A percentile compares a stretch with the other conserved stretches of the same genome.
Conservation (phyloP, 495 filamentous ascomycete genomes). For the Aspergillus bertholletiae region DNA sequence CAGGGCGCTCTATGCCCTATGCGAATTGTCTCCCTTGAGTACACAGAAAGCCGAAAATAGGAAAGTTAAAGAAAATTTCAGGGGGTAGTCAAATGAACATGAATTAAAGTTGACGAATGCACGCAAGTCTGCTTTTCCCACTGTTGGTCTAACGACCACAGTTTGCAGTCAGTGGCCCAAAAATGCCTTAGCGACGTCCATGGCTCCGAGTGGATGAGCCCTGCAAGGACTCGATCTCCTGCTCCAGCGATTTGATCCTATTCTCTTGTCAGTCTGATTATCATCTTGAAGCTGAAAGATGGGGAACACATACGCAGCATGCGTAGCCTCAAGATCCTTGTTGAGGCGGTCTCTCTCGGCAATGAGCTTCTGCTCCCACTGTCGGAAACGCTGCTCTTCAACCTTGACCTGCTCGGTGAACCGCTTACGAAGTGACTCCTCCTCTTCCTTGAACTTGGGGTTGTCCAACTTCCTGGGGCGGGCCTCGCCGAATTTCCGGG, state of each 20-base stretch:
- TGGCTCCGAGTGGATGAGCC: constrained; percentile 89
- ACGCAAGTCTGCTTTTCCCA: constrained; percentile 30
- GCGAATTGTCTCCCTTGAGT: constrained; percentile 14
- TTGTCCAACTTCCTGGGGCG: constrained; percentile 97
- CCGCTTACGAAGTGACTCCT: constrained; percentile 94
- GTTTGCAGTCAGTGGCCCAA: constrained; percentile 10
- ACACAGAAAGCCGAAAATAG: constrained; percentile 18
- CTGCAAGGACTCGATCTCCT: constrained; percentile 89
- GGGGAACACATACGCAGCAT: constrained; percentile 67
- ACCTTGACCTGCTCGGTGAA: constrained; percentile 99
- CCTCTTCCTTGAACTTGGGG: constrained; percentile 99
- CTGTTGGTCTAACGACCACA: constrained; percentile 19
- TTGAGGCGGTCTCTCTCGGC: constrained; percentile 96
- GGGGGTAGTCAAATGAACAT: constrained; percentile 40
- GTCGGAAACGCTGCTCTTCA: constrained; percentile 96
- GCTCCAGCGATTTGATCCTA: constrained; percentile 91
- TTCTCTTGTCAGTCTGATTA: constrained; percentile 23
- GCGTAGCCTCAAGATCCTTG: constrained; percentile 96
- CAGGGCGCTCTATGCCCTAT: constrained; percentile 10
- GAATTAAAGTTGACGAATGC: constrained; percentile 30
- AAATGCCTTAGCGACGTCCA: constrained; percentile 75
- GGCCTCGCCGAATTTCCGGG: constrained; percentile 97
- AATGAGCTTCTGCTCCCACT: constrained; percentile 99
- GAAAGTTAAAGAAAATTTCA: constrained; percentile 18
- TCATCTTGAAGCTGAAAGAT: not conserved